Conservation (phyloP, 2,329 filamentous ascomycete species). For the Aspergillus bombycis region DNA sequence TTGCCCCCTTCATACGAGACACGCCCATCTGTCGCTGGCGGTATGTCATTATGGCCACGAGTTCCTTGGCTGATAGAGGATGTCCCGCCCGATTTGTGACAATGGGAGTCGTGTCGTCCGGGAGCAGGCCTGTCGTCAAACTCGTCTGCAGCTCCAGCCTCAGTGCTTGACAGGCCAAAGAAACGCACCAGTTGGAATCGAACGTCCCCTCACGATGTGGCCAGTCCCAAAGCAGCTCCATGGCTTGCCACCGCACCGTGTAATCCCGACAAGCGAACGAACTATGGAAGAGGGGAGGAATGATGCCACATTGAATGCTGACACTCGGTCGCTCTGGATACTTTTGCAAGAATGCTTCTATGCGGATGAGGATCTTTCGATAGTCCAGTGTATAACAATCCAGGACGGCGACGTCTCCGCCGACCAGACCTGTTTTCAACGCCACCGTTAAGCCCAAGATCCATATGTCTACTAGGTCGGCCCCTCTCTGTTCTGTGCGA, state of each 20-base stretch:
- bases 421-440: not conserved
- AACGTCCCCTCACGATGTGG: slow-evolving; percentile 8
- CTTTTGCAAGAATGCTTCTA: not conserved
- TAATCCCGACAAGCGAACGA: not conserved
- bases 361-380: not conserved
- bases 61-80: not conserved
- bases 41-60: not conserved
- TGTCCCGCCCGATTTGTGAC: not conserved
- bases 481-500: not conserved
- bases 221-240: slow-evolving; percentile 1
- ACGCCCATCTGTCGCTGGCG: not conserved
- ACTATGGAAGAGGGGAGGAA: not conserved
- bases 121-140: not conserved
- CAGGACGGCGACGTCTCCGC: not conserved
- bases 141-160: not conserved
- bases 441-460: not conserved
- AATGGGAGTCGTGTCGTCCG: not conserved
- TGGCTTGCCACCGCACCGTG: not conserved
- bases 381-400: not conserved
- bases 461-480: not conserved
- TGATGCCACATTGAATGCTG: not conserved
- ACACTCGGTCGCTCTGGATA: slow-evolving; percentile 1
- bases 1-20: not conserved
- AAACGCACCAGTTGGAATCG: not conserved
- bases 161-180: not conserved